Evolutionary conservation across 495 filamentous ascomycete species (phyloP).

Genomic region (Aspergillus incahuasiensis): DNA sequence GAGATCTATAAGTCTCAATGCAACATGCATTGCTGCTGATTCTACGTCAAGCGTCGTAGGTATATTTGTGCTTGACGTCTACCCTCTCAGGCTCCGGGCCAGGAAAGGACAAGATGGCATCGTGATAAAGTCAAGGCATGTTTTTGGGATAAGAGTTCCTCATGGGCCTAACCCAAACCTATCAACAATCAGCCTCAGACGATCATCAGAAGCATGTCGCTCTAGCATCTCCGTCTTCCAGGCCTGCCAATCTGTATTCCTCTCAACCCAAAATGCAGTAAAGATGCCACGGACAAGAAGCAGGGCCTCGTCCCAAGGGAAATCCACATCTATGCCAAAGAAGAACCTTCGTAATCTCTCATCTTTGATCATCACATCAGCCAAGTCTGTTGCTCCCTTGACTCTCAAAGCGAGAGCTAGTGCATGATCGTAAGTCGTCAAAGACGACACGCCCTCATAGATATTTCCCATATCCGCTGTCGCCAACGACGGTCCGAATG

Average conservation of each 20-base stretch:
- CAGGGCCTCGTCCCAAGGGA: not conserved
- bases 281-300: not conserved
- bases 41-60: too few species aligned
- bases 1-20: too few species aligned
- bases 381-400: not conserved
- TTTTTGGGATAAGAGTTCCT: not conserved
- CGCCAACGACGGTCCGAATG: constrained; percentile 33
- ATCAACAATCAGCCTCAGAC: not conserved
- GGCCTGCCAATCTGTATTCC: not conserved
- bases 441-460: constrained; percentile 1
- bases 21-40: too few species aligned
- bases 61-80: too few species aligned
- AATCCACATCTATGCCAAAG: not conserved
- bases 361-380: not conserved
- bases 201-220: not conserved
- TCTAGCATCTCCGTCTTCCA: not conserved
- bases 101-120: too few species aligned
- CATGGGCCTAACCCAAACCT: not conserved
- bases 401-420: not conserved
- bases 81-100: too few species aligned
- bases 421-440: not conserved
- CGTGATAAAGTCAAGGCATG: too few species aligned
- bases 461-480: constrained; percentile 29
- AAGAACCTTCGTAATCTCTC: not conserved
- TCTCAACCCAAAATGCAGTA: not conserved